Conservation (phyloP, 805 yeast species). For the Danielozyma ontarioensis region DNA sequence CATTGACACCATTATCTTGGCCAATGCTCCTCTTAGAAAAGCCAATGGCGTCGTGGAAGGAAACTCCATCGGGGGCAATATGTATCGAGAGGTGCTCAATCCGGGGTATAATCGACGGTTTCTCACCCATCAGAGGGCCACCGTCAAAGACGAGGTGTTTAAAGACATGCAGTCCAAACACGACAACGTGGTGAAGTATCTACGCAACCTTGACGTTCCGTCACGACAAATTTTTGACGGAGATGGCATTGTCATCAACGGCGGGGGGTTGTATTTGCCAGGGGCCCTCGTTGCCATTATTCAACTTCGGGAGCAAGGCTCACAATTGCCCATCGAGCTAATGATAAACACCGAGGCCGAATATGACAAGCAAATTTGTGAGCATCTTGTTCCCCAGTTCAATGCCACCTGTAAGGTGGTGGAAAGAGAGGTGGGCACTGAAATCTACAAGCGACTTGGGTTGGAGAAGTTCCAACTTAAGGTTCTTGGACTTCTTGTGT, state of each 20-base stretch:
- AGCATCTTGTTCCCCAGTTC: slow-evolving; percentile 16
- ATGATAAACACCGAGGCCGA: slow-evolving; percentile 20
- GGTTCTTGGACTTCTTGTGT: slow-evolving; percentile 25
- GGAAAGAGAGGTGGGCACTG: slow-evolving; percentile 19
- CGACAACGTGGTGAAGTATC: slow-evolving; percentile 18
- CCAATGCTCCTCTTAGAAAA: neutral
- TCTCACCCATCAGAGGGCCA: slow-evolving; percentile 1
- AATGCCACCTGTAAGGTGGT: slow-evolving; percentile 24
- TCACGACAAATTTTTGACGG: slow-evolving; percentile 21
- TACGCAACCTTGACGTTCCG: slow-evolving; percentile 21
- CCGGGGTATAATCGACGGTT: neutral
- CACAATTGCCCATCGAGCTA: slow-evolving; percentile 30
- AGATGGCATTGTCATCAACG: slow-evolving; percentile 32
- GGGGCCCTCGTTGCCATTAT: slow-evolving; percentile 24
- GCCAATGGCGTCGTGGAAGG: neutral
- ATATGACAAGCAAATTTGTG: slow-evolving; percentile 23
- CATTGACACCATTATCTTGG: neutral
- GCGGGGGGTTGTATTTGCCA: slow-evolving; percentile 21
- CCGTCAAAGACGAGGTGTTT: slow-evolving; percentile 12
- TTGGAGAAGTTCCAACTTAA: slow-evolving; percentile 23
- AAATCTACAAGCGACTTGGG: slow-evolving; percentile 10
- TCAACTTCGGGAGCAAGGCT: slow-evolving; percentile 28
- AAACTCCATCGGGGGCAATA: neutral
- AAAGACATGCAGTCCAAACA: slow-evolving; percentile 20
- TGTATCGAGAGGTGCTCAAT: neutral